Evolutionary conservation across 1,284 basidiomycete species (phyloP).

Genomic region (Moniliella sp.): DNA sequence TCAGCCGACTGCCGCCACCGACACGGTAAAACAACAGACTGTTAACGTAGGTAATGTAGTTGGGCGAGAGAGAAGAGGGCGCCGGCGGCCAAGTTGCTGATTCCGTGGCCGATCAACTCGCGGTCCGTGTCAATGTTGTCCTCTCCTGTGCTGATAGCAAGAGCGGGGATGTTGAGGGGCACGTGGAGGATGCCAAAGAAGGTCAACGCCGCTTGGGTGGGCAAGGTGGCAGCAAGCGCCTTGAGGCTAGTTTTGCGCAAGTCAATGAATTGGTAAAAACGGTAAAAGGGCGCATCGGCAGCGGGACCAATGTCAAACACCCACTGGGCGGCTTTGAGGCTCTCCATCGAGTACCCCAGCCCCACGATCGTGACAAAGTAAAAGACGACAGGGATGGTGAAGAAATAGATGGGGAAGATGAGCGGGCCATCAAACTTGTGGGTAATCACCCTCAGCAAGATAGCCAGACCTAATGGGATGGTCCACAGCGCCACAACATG

Average conservation of each 20-base stretch:
- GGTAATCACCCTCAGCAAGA: conserved; percentile 60
- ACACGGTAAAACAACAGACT: conserved; percentile 94
- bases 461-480: conserved; percentile 54
- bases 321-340: conserved; percentile 54
- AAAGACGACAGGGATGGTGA: conserved; percentile 60
- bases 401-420: conserved; percentile 70
- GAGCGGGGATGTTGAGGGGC: conserved; percentile 48
- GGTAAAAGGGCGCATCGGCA: conserved; percentile 24
- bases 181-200: conserved; percentile 88
- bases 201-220: conserved; percentile 39
- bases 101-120: conserved; percentile 77
- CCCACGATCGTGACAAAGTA: conserved; percentile 48
- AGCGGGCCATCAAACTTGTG: conserved; percentile 63
- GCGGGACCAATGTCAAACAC: conserved; percentile 54
- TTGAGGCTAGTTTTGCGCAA: conserved; percentile 17
- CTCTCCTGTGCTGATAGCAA: conserved; percentile 75
- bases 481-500: conserved; percentile 53
- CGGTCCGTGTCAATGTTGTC: conserved; percentile 76
- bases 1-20: conserved; percentile 63
- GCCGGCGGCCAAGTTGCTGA: conserved; percentile 71
- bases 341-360: conserved; percentile 44
- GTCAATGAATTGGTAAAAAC: conserved; percentile 33
- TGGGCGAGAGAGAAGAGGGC: no score
- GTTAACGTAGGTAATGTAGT: no score
- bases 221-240: conserved; percentile 35